Conservation (phyloP, 1,284 basidiomycete species). For the Ceratobasidium papillatum region DNA sequence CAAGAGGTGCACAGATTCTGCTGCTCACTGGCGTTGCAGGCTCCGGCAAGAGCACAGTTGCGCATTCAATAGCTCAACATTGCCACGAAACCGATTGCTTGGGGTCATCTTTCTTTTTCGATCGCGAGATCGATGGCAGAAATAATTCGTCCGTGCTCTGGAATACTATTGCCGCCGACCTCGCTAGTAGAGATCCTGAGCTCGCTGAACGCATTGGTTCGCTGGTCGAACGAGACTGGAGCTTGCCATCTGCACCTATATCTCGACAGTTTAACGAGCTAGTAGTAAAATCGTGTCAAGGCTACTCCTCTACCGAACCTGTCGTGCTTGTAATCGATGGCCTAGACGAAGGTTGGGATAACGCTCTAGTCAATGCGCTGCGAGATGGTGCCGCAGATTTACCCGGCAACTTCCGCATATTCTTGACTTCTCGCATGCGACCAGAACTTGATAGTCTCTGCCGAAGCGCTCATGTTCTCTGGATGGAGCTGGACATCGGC, state of each 20-base stretch:
- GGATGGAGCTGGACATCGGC: background rate
- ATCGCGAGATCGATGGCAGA: background rate
- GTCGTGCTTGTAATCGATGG: background rate
- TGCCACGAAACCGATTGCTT: slow-evolving; percentile 41
- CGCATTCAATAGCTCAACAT: slow-evolving; percentile 46
- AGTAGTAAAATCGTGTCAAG: background rate
- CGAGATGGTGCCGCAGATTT: background rate
- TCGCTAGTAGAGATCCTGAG: background rate
- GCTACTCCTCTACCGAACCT: background rate
- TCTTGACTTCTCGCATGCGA: slow-evolving; percentile 1
- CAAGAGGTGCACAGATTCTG: background rate
- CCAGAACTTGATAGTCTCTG: background rate
- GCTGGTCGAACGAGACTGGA: background rate
- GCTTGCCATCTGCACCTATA: background rate
- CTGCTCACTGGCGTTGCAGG: slow-evolving; percentile 36
- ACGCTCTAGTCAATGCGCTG: background rate
- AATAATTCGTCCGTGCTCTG: background rate
- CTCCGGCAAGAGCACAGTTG: slow-evolving; percentile 46
- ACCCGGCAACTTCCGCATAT: background rate
- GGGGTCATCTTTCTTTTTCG: slow-evolving; percentile 43
- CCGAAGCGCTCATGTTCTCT: background rate
- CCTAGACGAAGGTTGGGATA: background rate
- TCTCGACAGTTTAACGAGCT: slow-evolving; percentile 3
- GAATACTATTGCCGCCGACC: background rate
- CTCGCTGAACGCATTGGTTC: background rate